These are phyloP conservation scores for Fusarium hainanense DNA, from an alignment of 2,329 filamentous ascomycete species.

Conservation along the genomic window DNA sequence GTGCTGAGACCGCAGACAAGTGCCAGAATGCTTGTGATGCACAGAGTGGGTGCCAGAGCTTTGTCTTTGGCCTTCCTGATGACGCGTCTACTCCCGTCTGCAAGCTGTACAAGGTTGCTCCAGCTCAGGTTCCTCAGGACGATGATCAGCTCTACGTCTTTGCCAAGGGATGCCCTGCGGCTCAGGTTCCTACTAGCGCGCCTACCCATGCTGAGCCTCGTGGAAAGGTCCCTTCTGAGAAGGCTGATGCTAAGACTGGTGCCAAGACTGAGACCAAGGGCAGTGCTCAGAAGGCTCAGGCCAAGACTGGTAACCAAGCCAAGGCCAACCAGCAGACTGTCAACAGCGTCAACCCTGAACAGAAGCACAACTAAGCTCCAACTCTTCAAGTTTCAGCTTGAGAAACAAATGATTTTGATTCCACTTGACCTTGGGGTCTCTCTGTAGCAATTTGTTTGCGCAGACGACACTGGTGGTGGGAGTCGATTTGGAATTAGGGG, in stretches of 20 bases:
- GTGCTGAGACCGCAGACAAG: slow-evolving; percentile 9
- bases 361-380: neutral
- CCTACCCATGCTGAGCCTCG: slow-evolving; percentile 12
- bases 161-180: slow-evolving; percentile 14
- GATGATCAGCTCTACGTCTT: slow-evolving; percentile 16
- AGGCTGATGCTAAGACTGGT: neutral
- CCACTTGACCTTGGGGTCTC: neutral
- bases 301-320: neutral
- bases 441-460: too few relatives aligned
- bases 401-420: neutral
- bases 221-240: neutral
- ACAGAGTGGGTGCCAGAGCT: slow-evolving; percentile 15
- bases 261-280: neutral
- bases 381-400: neutral
- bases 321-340: neutral
- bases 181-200: neutral
- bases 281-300: neutral
- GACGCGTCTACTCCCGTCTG: slow-evolving; percentile 9
- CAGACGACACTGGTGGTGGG: too few relatives aligned
- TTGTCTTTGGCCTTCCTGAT: slow-evolving; percentile 19
- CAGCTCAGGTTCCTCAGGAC: slow-evolving; percentile 5
- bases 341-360: neutral
- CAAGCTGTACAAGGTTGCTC: slow-evolving; percentile 18
- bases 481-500: neutral
- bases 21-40: slow-evolving; percentile 15